Conservation (phyloP, 345 rosid species). For the Clausena lansium region DNA sequence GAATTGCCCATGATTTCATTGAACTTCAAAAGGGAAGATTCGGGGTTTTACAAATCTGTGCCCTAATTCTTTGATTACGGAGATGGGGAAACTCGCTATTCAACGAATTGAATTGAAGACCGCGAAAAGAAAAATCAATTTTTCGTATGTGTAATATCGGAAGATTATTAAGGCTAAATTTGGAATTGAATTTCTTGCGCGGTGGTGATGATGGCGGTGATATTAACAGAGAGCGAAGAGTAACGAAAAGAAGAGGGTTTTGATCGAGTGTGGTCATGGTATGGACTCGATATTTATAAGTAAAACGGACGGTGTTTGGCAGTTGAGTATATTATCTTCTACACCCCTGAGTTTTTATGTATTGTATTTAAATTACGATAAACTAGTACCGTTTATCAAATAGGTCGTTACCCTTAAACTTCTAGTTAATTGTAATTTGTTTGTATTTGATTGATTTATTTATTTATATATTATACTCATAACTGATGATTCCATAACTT, state of each 20-base stretch:
- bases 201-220: not conserved
- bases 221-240: not conserved
- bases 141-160: not conserved
- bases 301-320: not conserved
- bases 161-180: not conserved
- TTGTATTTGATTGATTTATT: too few species aligned
- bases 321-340: not conserved
- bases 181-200: not conserved
- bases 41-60: not conserved
- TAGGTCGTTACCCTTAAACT: not conserved
- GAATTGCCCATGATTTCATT: constrained; percentile 50
- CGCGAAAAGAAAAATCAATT: not conserved
- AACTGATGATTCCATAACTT: too few species aligned
- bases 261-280: not conserved
- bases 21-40: not conserved
- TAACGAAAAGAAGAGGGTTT: not conserved
- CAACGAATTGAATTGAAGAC: not conserved
- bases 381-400: not conserved
- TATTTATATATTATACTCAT: too few species aligned
- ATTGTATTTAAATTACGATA: not conserved
- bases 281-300: not conserved
- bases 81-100: not conserved
- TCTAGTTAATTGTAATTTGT: too few species aligned
- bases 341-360: not conserved
- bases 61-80: not conserved